Base-by-base conservation (phyloP, 1,284 basidiomycete species). In the Kwoniella shivajii region DNA sequence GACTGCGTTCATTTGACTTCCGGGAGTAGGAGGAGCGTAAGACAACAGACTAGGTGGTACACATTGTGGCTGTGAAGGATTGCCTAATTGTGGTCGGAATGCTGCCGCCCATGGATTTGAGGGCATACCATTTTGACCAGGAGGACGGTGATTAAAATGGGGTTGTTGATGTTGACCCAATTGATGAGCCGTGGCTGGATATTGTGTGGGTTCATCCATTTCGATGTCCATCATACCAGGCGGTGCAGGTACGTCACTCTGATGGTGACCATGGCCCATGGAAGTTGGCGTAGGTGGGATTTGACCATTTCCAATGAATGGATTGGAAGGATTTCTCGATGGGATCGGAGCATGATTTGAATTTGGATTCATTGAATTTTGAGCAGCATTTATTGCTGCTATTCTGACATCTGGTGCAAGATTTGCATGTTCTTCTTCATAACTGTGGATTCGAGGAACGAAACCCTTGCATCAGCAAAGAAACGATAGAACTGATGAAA, bases 211-310 rank as follows among this genome's bases (percentile, higher is more conserved):
- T 29, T 78, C 78, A 54, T 78, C 77, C 74, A 77, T 78, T 57
- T 78, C 76, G 38, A 79, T 75, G 56, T 79, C 78, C 76, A 78
- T 78, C 75, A 79, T 77, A 3, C 77, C 78, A 1, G 78, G 78
- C 2, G 77, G 74, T 1, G 69, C 69, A 0, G 78, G 78, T 0
- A 70, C 75, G 41, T 78, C 77, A n/a, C 64, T 64, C 42, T 66
- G 66, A 30, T 49, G 38, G 22, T 42, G 47, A 31, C 56, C 49
- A 11, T 46, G 55, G 2, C 27, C 29, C 24, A 58, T 5, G 33
- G 60, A 48, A 26, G 54, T 44, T 34, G 46, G 56, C 14, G 56
- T 52, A n/a, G 50, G 54, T 27, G 57, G 56, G 16, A 51, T 57
- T 11, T 43, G 41, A 26, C 45, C 45, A 24, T 14, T 30, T 36